phyloP scores from a whole-genome alignment of 306 rosid genomes.

The Canavalia ensiformis region DNA sequence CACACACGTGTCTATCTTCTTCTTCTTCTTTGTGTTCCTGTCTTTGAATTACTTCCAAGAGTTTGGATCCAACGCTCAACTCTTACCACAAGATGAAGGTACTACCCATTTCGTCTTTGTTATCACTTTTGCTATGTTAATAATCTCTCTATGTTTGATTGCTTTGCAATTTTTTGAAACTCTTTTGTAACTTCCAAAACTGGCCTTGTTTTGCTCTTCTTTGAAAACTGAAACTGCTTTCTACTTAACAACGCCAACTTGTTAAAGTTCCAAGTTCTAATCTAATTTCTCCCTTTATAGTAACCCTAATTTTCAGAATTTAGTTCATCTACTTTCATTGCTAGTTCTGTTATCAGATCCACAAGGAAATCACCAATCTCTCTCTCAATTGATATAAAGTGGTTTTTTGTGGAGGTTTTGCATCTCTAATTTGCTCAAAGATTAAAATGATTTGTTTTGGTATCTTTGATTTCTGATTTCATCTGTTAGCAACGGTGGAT shows the following conservation, averaged over 20 bases:
- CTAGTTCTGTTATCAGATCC: neutral
- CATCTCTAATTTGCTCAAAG: neutral
- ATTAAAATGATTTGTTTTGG: neutral
- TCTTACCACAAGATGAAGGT: constrained; percentile 83
- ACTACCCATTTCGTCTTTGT: neutral
- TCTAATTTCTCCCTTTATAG: neutral
- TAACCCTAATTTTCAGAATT: constrained; percentile 4
- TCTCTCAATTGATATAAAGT: too few relatives aligned
- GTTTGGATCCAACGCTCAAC: constrained; percentile 70
- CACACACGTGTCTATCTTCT: constrained; percentile 46
- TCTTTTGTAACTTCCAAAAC: constrained; percentile 36
- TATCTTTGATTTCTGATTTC: neutral
- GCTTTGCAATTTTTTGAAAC: neutral
- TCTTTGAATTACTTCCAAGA: constrained; percentile 53
- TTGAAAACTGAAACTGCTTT: constrained; percentile 13
- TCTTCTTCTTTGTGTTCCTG: constrained; percentile 50
- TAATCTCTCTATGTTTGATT: neutral
- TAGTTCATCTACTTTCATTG: constrained; percentile 17
- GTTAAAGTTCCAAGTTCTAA: neutral
- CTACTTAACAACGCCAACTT: neutral
- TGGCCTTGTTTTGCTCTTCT: neutral
- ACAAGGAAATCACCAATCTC: neutral
- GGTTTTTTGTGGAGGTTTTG: neutral
- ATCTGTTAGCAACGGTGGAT: constrained; percentile 10
- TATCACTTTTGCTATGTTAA: neutral